These are phyloP conservation scores for Ilex aquifolium DNA, from an alignment of 257 asterid species.

Conservation along the genomic window DNA sequence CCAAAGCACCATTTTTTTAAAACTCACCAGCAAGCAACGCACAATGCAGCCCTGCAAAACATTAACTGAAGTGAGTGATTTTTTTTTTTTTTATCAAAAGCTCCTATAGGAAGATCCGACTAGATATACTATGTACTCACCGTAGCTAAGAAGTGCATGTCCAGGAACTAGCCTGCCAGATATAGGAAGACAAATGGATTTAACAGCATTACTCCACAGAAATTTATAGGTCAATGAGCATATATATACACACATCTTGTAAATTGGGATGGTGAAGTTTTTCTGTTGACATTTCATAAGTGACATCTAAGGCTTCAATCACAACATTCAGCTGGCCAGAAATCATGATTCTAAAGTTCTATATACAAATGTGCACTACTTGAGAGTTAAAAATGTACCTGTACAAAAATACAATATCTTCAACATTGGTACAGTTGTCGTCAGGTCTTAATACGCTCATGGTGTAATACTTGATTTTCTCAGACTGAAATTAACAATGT, in stretches of 20 bases:
- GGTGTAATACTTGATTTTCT: slow-evolving; percentile 72
- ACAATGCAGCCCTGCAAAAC: slow-evolving; percentile 84
- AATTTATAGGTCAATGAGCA: background rate
- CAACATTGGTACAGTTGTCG: slow-evolving; percentile 45
- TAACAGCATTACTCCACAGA: slow-evolving; percentile 1
- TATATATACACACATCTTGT: background rate
- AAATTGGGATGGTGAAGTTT: background rate
- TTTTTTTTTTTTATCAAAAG: background rate
- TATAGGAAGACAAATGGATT: slow-evolving; percentile 17
- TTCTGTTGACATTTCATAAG: background rate
- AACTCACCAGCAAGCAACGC: slow-evolving; percentile 85
- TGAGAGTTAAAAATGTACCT: slow-evolving; percentile 34
- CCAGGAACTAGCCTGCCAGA: slow-evolving; percentile 79
- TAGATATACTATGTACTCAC: slow-evolving; percentile 37
- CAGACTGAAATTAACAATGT: slow-evolving; percentile 45
- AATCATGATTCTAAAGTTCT: background rate
- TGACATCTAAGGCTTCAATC: background rate
- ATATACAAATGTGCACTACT: background rate
- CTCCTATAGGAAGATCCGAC: slow-evolving; percentile 8
- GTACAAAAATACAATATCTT: slow-evolving; percentile 77
- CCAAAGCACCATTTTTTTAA: slow-evolving; percentile 2
- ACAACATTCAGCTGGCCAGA: background rate
- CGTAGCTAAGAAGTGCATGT: slow-evolving; percentile 82
- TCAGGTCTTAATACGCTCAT: slow-evolving; percentile 94
- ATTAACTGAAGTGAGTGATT: slow-evolving; percentile 17